phyloP scores from a whole-genome alignment of 164 flowering plant genomes.

The grape (Vitis vinifera) region ASM3070453v1 NC_081823.1:26388001-26388500 shows the following conservation, averaged over 20 bases:
- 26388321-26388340: not conserved
- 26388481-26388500: too few relatives aligned
- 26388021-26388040: not conserved
- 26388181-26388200: slow-evolving; percentile 79
- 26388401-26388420: slow-evolving; percentile 94
- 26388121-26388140: not conserved
- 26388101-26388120: not conserved
- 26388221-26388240: slow-evolving; percentile 92
- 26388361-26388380: slow-evolving; percentile 76
- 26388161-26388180: not conserved
- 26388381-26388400: slow-evolving; percentile 76
- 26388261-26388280: slow-evolving; percentile 88
- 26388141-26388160: not conserved
- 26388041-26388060: not conserved
- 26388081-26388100: not conserved
- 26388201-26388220: slow-evolving; percentile 93
- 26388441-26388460: slow-evolving; percentile 85
- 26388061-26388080: too few relatives aligned
- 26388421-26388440: slow-evolving; percentile 97
- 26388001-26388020: too few relatives aligned
- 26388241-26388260: slow-evolving; percentile 97
- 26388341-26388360: slow-evolving; percentile 5
- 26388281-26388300: slow-evolving; percentile 38
- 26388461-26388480: slow-evolving; percentile 27
- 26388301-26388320: not conserved